Percentiles rank a stretch among this genome's conserved stretches.
These are phyloP conservation scores for Lolium rigidum DNA, from an alignment of 176 grass and related monocot species.

Conservation along the genomic window DNA sequence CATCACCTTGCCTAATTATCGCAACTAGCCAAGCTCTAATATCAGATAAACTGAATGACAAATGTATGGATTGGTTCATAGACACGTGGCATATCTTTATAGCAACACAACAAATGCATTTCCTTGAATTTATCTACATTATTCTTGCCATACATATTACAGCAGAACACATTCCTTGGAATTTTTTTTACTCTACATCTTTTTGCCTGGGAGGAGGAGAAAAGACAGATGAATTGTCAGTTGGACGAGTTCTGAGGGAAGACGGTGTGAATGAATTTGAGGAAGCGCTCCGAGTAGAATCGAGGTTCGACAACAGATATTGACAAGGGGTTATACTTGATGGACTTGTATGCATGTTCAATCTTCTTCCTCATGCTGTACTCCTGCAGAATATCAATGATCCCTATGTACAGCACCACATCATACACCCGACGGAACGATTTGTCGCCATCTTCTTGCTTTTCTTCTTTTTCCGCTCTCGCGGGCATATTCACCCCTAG, in stretches of 20 bases:
- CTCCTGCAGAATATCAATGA: conserved; percentile 93
- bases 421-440: conserved; percentile 71
- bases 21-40: not conserved
- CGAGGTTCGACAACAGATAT: conserved; percentile 81
- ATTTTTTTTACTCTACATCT: not conserved
- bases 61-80: not conserved
- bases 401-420: conserved; percentile 93
- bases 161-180: not conserved
- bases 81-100: not conserved
- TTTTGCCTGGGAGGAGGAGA: too few species aligned
- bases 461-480: conserved; percentile 63
- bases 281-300: conserved; percentile 79
- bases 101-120: not conserved
- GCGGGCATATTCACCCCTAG: conserved; percentile 97
- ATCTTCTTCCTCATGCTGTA: conserved; percentile 92
- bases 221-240: not conserved
- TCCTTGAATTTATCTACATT: not conserved
- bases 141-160: not conserved
- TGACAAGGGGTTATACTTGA: conserved; percentile 76
- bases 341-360: conserved; percentile 90
- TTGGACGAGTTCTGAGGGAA: conserved; percentile 68
- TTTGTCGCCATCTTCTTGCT: conserved; percentile 61
- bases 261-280: conserved; percentile 80
- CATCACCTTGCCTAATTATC: not conserved
- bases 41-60: not conserved